Conservation (phyloP, 1,284 basidiomycete genomes). For the Megacollybia platyphylla region DNA sequence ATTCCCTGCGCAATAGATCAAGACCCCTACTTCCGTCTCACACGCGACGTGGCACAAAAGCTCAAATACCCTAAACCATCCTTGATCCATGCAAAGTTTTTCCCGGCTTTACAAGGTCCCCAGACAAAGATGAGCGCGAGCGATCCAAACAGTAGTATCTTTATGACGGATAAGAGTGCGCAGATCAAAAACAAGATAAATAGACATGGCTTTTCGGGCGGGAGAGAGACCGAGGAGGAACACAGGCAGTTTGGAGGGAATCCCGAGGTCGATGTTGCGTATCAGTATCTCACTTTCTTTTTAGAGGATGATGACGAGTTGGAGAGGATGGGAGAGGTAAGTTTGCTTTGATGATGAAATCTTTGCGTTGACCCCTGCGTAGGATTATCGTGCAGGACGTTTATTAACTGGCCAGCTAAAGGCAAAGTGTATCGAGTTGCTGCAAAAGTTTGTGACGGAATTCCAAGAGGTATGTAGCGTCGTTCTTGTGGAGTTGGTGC, state of each 20-base stretch:
- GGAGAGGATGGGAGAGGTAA: slow-evolving; percentile 62
- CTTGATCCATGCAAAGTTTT: slow-evolving; percentile 93
- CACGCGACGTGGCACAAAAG: slow-evolving; percentile 87
- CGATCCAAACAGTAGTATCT: slow-evolving; percentile 84
- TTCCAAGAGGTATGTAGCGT: slow-evolving; percentile 72
- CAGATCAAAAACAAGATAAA: slow-evolving; percentile 99
- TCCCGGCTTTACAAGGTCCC: slow-evolving; percentile 94
- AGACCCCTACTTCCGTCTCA: slow-evolving; percentile 93
- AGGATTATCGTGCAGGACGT: slow-evolving; percentile 88
- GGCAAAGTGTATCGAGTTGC: slow-evolving; percentile 72
- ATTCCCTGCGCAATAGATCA: slow-evolving; percentile 99
- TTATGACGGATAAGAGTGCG: slow-evolving; percentile 87
- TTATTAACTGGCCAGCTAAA: slow-evolving; percentile 92
- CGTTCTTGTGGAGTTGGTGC: slow-evolving; percentile 1
- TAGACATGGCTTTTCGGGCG: slow-evolving; percentile 84
- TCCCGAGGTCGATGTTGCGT: slow-evolving; percentile 92
- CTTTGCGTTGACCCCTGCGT: slow-evolving; percentile 1
- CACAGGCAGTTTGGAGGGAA: slow-evolving; percentile 84
- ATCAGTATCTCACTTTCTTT: slow-evolving; percentile 96
- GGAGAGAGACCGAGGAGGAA: slow-evolving; percentile 87
- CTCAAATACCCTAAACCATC: slow-evolving; percentile 95
- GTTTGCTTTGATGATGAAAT: slow-evolving; percentile 11
- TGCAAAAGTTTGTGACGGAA: slow-evolving; percentile 76
- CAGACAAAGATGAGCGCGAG: slow-evolving; percentile 99
- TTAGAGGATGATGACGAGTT: slow-evolving; percentile 90